Evolutionary conservation across 805 yeast species (phyloP), one percentile per base, ranked within the genome.

Genomic region (Candida nitratophila): DNA sequence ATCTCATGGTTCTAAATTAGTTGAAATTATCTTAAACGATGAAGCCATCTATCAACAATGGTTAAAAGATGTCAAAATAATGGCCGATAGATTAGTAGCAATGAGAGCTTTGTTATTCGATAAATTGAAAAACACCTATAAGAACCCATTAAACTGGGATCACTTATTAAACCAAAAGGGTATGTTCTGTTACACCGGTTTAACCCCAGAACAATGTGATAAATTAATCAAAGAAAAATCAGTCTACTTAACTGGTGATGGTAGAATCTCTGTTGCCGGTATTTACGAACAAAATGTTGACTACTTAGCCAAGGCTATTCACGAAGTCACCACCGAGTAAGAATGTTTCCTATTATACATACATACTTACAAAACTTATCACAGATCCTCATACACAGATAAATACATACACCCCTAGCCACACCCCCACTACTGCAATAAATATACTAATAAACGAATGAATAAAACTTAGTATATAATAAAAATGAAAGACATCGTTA

Each of bases 111-210:
- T 74, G 48, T 73, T 91, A 59, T 77, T 77, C 63, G 73, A 76
- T 44, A 71, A 77, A 49, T 74, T 88, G 56, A 54, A 52, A 38
- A 51, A 80, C 71, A 69, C 59, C 44, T 50, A 71, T 66, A 47
- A 79, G 71, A 59, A 69, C 79, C 60, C 72, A 67, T 59, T 83
- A 53, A 72, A 79, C 63, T 91, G 98, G 98, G 83, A 83, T 44
- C 96, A 86, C 60, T 74, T 91, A 56, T 70, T 85, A 45, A 76
- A 81, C 59, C 98, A 91, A 66, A 84, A 91, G 62, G 99, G 99
- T 55, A 91, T 91, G 98, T 91, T 91, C 68, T 86, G 91, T 56
- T 91, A 76, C 71, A 90, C 97, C 31, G 96, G 96, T 8, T 74
- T 91, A 49, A 61, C 66, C 29, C 70, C 77, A 38, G 79, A 76